A percentile compares a stretch with the other conserved stretches of the same genome.
phyloP scores from a whole-genome alignment of 352 stramenopile species.

The Phytopythium sindhum region DNA sequence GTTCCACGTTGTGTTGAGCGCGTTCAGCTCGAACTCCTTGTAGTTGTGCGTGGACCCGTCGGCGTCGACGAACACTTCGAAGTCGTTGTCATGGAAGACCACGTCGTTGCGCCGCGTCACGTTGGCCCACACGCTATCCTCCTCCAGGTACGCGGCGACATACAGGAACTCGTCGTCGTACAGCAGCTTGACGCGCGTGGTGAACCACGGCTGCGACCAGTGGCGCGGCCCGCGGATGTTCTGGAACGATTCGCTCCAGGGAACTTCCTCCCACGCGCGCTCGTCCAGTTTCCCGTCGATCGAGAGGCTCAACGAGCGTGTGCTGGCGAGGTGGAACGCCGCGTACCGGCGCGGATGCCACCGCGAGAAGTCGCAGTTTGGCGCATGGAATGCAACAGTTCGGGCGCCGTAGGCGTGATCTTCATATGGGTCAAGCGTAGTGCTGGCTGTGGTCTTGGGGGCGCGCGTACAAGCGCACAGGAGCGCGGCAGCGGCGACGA shows the following conservation, averaged over 20 bases:
- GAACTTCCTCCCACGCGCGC: constrained; percentile 43
- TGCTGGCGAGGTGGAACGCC: constrained; percentile 25
- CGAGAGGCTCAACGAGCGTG: constrained; percentile 15
- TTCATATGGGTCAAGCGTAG: background rate
- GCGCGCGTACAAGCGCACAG: background rate
- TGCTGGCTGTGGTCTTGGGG: background rate
- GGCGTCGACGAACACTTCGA: constrained; percentile 90
- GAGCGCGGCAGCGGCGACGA: background rate
- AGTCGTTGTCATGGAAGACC: constrained; percentile 89
- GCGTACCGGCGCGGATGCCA: constrained; percentile 36
- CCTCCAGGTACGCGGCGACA: constrained; percentile 65
- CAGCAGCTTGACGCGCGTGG: constrained; percentile 66
- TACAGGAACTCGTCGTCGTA: constrained; percentile 75
- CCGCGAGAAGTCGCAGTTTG: constrained; percentile 21
- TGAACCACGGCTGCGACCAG: constrained; percentile 74
- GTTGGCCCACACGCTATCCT: constrained; percentile 68
- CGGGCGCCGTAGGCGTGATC: background rate
- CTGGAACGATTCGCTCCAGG: constrained; percentile 56
- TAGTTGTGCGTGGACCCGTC: constrained; percentile 79
- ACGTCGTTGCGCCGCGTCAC: constrained; percentile 59
- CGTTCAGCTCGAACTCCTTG: constrained; percentile 91
- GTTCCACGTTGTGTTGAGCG: constrained; percentile 87
- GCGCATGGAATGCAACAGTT: background rate
- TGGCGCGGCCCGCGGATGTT: constrained; percentile 56
- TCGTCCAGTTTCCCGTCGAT: constrained; percentile 66